These are phyloP conservation scores for Maudiozyma barnettii DNA, from an alignment of 805 yeast species.

Conservation along the genomic window DNA sequence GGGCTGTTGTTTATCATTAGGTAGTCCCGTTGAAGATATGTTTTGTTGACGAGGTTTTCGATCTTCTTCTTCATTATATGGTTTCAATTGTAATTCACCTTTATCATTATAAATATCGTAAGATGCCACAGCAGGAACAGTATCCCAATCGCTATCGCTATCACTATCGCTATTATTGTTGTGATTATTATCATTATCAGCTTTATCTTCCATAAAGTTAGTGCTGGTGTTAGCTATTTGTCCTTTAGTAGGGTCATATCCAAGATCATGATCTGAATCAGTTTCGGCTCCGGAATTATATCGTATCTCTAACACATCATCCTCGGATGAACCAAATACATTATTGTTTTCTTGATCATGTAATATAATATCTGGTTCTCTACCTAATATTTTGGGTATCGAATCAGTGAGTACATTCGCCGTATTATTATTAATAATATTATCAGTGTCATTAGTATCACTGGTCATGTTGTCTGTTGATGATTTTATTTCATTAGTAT, in stretches of 20 bases:
- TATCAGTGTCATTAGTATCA: too few species aligned
- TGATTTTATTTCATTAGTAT: too few species aligned
- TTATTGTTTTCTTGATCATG: background rate
- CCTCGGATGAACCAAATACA: background rate
- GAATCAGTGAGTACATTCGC: too few species aligned
- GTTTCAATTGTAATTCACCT: slow-evolving; percentile 50
- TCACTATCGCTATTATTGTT: slow-evolving; percentile 17
- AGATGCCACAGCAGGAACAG: slow-evolving; percentile 75
- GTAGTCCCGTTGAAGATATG: too few species aligned
- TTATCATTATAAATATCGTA: slow-evolving; percentile 71
- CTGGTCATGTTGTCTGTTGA: too few species aligned
- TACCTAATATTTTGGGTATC: background rate
- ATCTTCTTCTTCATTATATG: slow-evolving; percentile 9
- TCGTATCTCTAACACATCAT: background rate
- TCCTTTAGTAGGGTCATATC: background rate
- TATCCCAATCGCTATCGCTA: slow-evolving; percentile 56
- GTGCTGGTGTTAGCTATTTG: too few species aligned
- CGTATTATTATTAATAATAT: too few species aligned
- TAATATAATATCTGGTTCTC: background rate
- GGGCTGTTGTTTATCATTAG: slow-evolving; percentile 9
- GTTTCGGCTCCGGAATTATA: background rate
- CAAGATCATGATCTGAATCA: background rate
- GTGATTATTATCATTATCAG: too few species aligned
- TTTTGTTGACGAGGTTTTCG: background rate
- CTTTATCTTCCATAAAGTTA: too few species aligned